Evolutionary conservation across 371 early-diverging fungal species (phyloP).

Genomic region (Globomyces sp.): DNA sequence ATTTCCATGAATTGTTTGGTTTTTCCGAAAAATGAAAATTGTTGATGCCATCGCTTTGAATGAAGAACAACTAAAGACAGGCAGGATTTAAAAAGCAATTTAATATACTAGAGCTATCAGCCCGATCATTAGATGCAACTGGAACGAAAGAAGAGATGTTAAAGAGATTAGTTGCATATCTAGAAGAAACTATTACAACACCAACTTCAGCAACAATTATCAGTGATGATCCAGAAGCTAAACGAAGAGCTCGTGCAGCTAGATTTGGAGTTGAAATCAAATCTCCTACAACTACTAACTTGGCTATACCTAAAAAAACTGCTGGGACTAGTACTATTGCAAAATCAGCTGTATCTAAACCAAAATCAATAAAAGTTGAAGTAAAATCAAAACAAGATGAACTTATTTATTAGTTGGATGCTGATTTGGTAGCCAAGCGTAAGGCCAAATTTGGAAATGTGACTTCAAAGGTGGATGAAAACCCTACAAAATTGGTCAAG

Average conservation of each 20-base stretch:
- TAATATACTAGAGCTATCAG: not conserved
- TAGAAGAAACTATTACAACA: not conserved
- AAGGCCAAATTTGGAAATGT: conserved; percentile 1
- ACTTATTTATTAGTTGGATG: not conserved
- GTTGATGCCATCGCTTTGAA: not conserved
- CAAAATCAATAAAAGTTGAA: too few relatives aligned
- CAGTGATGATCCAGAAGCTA: too few relatives aligned
- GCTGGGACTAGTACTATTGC: not conserved
- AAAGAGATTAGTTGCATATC: conserved; percentile 1
- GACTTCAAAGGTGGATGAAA: too few relatives aligned
- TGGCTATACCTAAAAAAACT: not conserved
- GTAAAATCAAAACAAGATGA: not conserved
- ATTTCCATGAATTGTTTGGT: too few relatives aligned
- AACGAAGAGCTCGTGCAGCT: too few relatives aligned
- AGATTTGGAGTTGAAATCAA: not conserved
- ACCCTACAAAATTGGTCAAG: too few relatives aligned
- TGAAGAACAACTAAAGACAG: conserved; percentile 7
- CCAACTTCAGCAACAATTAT: too few relatives aligned
- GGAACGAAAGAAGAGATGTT: conserved; percentile 13
- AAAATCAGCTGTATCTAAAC: too few relatives aligned
- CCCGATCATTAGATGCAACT: not conserved
- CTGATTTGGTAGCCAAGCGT: not conserved
- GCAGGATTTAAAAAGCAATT: not conserved
- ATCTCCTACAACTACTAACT: conserved; percentile 1
- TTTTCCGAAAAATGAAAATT: not conserved